Base-by-base conservation (phyloP, 495 filamentous ascomycete species). In the Achaetomiella virescens region DNA sequence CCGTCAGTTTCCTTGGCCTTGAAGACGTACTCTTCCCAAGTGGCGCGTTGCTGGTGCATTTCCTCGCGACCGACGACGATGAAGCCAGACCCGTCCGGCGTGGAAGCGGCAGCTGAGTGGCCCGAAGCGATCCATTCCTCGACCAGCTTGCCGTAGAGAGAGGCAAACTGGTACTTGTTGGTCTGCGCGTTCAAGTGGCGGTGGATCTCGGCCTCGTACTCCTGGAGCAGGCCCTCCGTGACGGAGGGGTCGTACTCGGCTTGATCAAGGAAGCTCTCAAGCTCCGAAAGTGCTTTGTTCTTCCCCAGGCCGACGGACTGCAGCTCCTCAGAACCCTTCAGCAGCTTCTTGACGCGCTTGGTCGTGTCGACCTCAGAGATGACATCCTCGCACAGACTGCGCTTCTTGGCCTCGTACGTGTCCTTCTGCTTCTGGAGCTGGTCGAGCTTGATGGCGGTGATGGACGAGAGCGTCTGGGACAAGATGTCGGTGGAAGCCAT, bases 401-500 rank as follows among this genome's bases (percentile, higher is more conserved):
- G 53, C 52, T 78, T 79, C 20, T 64, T 64, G 33, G 58, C 36
- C 21, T 79, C 71, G 57, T 83, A 88, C 8, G 77, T 61, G 0
- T 61, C 63, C 37, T 78, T 76, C 57, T 87, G 79, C 59, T 83
- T 82, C 11, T 74, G 70, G 17, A 87, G 73, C 51, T 84, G 81
- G 14, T 66, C 71, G 50, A 87, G 78, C 61, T 88, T 88, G 55
- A 82, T 85, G 47, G 67, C 57, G n/a, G 84, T 87, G 67, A 87
- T 84, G 33, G 81, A 82, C 45, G 78, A 75, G 44, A 88, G 74
- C 11, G 83, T 85, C 62, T 83, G 76, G 4, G 83, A 84, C 48
- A 85, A 63, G 29, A 70, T 41, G 37, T 61, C 59, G 18, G 61
- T 60, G 46, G 66, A 66, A n/a, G 63, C 66, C 63, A 68, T 68